Evolutionary conservation across 371 early-diverging fungal species (phyloP).

Genomic region (Funneliformis caledonium): DNA sequence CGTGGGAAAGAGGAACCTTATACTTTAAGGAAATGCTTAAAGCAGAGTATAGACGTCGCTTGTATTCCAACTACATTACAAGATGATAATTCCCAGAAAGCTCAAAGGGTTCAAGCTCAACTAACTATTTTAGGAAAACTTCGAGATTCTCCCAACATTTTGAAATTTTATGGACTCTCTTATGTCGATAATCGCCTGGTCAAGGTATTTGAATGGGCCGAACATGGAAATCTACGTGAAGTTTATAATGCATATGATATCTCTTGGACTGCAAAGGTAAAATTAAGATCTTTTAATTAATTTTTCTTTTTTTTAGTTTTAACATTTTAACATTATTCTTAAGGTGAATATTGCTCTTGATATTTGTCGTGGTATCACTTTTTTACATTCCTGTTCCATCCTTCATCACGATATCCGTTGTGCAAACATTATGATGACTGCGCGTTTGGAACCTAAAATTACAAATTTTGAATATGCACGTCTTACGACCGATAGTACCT

Average conservation of each 20-base stretch:
- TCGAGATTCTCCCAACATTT: background rate
- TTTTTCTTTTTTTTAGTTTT: too few relatives aligned
- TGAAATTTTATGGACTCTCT: slow-evolving; percentile 23
- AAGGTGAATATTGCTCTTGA: background rate
- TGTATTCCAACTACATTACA: background rate
- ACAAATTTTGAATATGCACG: slow-evolving; percentile 32
- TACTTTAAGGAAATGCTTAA: background rate
- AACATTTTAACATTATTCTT: too few relatives aligned
- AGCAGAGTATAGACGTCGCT: background rate
- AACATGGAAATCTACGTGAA: background rate
- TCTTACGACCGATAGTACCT: background rate
- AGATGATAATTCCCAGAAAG: background rate
- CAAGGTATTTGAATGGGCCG: slow-evolving; percentile 27
- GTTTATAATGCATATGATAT: background rate
- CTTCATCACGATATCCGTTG: slow-evolving; percentile 33
- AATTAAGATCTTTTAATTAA: too few relatives aligned
- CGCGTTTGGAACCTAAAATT: slow-evolving; percentile 16
- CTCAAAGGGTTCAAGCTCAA: background rate
- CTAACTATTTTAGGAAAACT: background rate
- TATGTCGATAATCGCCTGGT: background rate
- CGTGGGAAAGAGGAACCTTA: background rate
- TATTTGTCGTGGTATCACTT: slow-evolving; percentile 28
- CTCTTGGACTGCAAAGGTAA: slow-evolving; percentile 10
- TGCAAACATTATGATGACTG: slow-evolving; percentile 14
- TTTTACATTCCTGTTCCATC: slow-evolving; percentile 22